Base-by-base conservation (phyloP, 2,329 filamentous ascomycete genomes). In the Arthrobotrys sphaeroides region DNA sequence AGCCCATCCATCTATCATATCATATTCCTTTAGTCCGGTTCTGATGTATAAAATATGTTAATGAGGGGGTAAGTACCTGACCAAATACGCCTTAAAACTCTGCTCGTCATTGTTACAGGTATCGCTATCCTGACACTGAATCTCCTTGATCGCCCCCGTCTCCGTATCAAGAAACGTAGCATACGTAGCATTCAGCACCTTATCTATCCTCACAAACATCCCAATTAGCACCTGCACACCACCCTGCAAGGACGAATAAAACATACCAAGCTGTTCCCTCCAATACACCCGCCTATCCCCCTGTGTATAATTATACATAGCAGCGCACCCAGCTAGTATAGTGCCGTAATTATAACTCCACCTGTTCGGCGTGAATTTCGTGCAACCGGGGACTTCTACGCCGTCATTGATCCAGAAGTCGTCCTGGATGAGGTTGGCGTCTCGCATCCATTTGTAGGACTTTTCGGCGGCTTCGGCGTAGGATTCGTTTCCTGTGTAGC, bases 21-120 rank as follows among this genome's bases (percentile, higher is more conserved):
- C 5, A 2, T 7, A 36, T 5, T 53, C 12, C 36, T n/a, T 20
- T 18, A 24, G 4, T 12, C 16, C 36, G 26, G 22, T 13, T 13
- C 3, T 33, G 18, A 10, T 26, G 10, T 51, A 9, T 24, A 7
- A 9, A 43, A 0, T 1, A 24, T 16, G 9, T n/a, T n/a, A n/a
- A n/a, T n/a, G n/a, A n/a, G 22, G 6, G 10, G 3, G 51, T 16
- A 13, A 3, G 2, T 73, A 73, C 69, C 69, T 73, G 18, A 24
- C 24, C 18, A 91, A 84, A 73, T 90, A 89, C 40, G 90, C 90
- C 82, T 92, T 92, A 86, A 90, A 93, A 1, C 88, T 87, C 66
- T 87, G 82, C 85, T 93, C 91, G 79, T 94, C 92, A 43, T 87
- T 85, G 73, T 89, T 89, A 84, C 92, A 94, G 16, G 83, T 85